A percentile compares a stretch with the other conserved stretches of the same genome.
Conservation (phyloP, 2,329 filamentous ascomycete species). For the Pyricularia pennisetigena region DNA sequence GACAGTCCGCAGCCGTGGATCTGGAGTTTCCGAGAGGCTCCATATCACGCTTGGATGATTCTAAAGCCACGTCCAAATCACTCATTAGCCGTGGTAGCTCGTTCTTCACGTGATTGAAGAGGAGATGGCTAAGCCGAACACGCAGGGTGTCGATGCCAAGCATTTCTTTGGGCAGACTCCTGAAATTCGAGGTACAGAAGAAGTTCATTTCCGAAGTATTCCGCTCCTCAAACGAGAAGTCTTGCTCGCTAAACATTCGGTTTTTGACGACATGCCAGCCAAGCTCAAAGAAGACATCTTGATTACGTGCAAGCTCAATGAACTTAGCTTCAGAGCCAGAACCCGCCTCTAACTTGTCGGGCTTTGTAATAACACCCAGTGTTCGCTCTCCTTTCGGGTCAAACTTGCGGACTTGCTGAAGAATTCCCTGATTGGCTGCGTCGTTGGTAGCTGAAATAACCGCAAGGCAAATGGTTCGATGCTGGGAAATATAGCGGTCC, state of each 20-base stretch:
- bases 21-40: not conserved
- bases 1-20: not conserved
- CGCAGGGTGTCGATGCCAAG: conserved; percentile 40
- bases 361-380: conserved; percentile 48
- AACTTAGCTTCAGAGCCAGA: conserved; percentile 30
- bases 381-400: conserved; percentile 29
- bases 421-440: conserved; percentile 48
- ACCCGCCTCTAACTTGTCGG: conserved; percentile 27
- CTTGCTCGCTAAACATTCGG: conserved; percentile 23
- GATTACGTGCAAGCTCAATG: conserved; percentile 31
- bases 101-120: conserved; percentile 33
- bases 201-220: conserved; percentile 30
- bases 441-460: conserved; percentile 42
- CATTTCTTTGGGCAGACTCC: conserved; percentile 18
- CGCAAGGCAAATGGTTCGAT: conserved; percentile 49
- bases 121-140: conserved; percentile 36
- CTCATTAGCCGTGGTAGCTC: conserved; percentile 34
- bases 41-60: not conserved
- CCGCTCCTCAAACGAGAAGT: conserved; percentile 20
- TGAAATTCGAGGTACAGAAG: conserved; percentile 31
- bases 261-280: conserved; percentile 46
- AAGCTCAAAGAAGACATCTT: conserved; percentile 33
- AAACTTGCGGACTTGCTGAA: conserved; percentile 32
- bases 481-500: conserved; percentile 42
- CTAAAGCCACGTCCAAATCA: conserved; percentile 22